Evolutionary conservation across 2,329 filamentous ascomycete genomes (phyloP).

Genomic region (Teratosphaeria epicoccoides): DNA sequence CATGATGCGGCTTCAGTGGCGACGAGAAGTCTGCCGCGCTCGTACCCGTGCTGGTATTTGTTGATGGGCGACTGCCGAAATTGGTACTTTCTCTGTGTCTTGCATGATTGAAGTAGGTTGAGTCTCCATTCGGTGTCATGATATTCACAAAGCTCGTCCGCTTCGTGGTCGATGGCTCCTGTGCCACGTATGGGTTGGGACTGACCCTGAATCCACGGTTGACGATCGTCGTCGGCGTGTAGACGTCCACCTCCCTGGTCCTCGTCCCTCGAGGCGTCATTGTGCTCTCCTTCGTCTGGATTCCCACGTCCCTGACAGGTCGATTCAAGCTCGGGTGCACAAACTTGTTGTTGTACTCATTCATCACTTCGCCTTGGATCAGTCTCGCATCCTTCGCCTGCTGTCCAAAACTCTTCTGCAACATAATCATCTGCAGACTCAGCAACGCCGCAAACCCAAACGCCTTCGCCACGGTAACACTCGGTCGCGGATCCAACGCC

Average conservation of each 20-base stretch:
- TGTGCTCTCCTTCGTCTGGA: constrained; percentile 52
- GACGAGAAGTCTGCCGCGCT: constrained; percentile 32
- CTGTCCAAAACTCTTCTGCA: constrained; percentile 66
- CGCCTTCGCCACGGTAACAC: constrained; percentile 73
- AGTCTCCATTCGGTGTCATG: constrained; percentile 8
- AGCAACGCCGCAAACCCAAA: constrained; percentile 66
- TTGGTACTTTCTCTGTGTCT: constrained; percentile 25
- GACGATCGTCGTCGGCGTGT: constrained; percentile 52
- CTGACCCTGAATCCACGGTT: constrained; percentile 70
- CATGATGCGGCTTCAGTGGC: constrained; percentile 35
- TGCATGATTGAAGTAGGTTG: constrained; percentile 9
- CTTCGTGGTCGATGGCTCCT: constrained; percentile 18
- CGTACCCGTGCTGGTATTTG: constrained; percentile 27
- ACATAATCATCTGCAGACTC: constrained; percentile 62
- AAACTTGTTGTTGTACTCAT: constrained; percentile 93
- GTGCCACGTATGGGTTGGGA: constrained; percentile 70
- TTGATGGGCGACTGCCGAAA: constrained; percentile 23
- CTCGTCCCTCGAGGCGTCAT: constrained; percentile 21
- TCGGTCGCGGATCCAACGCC: constrained; percentile 66
- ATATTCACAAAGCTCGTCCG: constrained; percentile 40
- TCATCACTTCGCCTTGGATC: constrained; percentile 82
- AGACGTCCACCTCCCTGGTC: constrained; percentile 46
- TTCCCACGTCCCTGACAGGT: constrained; percentile 65
- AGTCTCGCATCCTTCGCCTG: constrained; percentile 76
- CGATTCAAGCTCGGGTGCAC: constrained; percentile 84